phyloP scores from a whole-genome alignment of 2,329 filamentous ascomycete genomes.

The Colletotrichum eleusines region DNA sequence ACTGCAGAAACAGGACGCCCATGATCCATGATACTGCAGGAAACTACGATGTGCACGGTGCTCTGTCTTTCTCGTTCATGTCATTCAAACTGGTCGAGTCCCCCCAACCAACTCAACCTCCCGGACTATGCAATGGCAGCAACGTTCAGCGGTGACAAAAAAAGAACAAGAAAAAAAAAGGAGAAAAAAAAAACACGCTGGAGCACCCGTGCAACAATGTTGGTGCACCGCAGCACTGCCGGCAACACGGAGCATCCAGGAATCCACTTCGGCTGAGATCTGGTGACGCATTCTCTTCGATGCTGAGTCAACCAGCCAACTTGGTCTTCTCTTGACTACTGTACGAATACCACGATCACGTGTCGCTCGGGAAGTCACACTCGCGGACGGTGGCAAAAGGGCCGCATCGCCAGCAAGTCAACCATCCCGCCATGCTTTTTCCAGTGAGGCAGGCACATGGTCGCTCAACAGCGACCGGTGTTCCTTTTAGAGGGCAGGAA shows the following conservation, averaged over 20 bases:
- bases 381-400: not conserved
- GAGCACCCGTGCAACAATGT: conserved; percentile 27
- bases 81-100: not conserved
- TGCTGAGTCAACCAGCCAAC: not conserved
- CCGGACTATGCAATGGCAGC: not conserved
- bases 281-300: not conserved
- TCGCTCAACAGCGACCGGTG: not conserved
- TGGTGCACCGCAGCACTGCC: conserved; percentile 19
- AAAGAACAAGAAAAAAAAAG: too few species aligned
- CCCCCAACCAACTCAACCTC: not conserved
- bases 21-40: not conserved
- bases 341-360: conserved; percentile 10
- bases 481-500: not conserved
- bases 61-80: not conserved
- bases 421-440: not conserved
- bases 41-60: conserved; percentile 7
- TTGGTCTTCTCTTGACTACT: not conserved
- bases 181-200: too few species aligned
- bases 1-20: conserved; percentile 18
- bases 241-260: conserved; percentile 8
- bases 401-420: conserved; percentile 10
- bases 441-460: conserved; percentile 1
- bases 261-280: conserved; percentile 14
- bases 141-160: conserved; percentile 19
- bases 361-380: not conserved